A percentile compares a stretch with the other conserved stretches of the same genome.
phyloP scores from a whole-genome alignment of 805 yeast species.

The Suhomyces tanzawaensis region DNA sequence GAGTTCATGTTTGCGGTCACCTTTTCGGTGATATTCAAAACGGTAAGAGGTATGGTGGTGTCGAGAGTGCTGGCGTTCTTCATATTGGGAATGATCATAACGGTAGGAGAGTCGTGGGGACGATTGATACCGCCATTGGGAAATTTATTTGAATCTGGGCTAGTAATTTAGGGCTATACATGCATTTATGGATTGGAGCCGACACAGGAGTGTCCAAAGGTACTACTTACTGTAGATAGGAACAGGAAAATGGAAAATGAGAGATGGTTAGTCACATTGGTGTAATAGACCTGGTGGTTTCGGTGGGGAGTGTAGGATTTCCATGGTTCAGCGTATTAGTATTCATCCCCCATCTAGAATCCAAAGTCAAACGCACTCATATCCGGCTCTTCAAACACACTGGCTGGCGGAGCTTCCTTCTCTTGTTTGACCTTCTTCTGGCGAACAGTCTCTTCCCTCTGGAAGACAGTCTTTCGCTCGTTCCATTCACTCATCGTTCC shows the following conservation, averaged over 20 bases:
- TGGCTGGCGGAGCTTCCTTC: slow-evolving; percentile 40
- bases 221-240: no score
- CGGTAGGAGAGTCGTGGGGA: slow-evolving; percentile 12
- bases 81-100: slow-evolving; percentile 11
- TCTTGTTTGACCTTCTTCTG: no score
- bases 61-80: slow-evolving; percentile 19
- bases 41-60: slow-evolving; percentile 15
- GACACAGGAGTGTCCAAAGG: no score
- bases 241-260: no score
- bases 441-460: slow-evolving; percentile 1
- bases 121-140: not conserved
- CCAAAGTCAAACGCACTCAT: slow-evolving; percentile 68
- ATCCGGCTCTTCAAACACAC: slow-evolving; percentile 67
- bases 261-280: no score
- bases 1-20: slow-evolving; percentile 15
- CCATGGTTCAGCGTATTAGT: not conserved
- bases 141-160: not conserved
- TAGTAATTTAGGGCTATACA: no score
- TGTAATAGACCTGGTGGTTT: no score
- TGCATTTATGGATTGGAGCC: no score
- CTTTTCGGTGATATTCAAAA: slow-evolving; percentile 16
- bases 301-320: no score
- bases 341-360: no score
- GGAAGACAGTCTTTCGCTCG: not conserved
- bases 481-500: no score